These are phyloP conservation scores for Sutorius eximius DNA, from an alignment of 1,284 basidiomycete genomes.

Conservation along the genomic window DNA sequence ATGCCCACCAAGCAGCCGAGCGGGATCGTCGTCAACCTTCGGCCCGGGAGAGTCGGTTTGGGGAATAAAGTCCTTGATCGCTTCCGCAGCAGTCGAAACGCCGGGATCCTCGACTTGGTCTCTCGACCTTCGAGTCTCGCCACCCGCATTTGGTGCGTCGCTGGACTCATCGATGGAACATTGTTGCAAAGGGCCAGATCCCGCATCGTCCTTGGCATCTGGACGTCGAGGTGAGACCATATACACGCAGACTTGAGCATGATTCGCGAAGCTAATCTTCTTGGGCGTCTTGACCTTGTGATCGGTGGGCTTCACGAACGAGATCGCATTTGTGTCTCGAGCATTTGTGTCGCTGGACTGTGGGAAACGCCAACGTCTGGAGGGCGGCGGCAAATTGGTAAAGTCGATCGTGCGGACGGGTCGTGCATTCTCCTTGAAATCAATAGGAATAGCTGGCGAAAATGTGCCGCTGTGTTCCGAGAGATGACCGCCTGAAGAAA, in stretches of 20 bases:
- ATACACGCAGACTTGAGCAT: conserved; percentile 28
- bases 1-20: background rate
- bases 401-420: conserved; percentile 31
- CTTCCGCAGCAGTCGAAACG: background rate
- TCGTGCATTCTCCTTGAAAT: background rate
- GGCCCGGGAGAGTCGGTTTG: background rate
- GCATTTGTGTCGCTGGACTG: background rate
- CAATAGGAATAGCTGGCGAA: background rate
- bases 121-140: background rate
- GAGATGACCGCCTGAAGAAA: background rate
- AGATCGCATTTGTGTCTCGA: background rate
- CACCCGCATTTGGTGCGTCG: background rate
- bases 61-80: background rate
- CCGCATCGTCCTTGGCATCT: background rate
- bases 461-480: background rate
- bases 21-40: background rate
- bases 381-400: conserved; percentile 20
- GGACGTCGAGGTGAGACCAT: conserved; percentile 16
- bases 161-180: background rate
- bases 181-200: background rate
- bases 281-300: conserved; percentile 25
- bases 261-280: conserved; percentile 32
- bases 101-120: background rate
- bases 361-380: conserved; percentile 15
- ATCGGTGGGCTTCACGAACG: conserved; percentile 7